Evolutionary conservation across 106 monocot species (phyloP).

Genomic region (Platanthera zijinensis): DNA sequence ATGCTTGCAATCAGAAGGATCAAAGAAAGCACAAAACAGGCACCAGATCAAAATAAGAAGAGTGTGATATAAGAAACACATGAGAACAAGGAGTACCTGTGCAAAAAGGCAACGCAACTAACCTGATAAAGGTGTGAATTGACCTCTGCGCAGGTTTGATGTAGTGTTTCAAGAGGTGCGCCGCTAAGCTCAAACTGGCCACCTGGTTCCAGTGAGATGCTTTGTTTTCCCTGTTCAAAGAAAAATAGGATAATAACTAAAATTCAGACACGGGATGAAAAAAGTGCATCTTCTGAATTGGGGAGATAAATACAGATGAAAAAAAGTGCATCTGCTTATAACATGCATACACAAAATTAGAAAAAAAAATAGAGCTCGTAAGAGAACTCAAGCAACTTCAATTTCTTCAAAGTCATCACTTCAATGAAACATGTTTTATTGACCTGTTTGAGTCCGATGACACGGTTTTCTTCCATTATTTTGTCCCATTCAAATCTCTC

Average conservation of each 20-base stretch:
- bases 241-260: neutral
- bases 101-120: neutral
- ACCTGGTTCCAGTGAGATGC: constrained; percentile 91
- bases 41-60: neutral
- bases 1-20: neutral
- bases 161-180: constrained; percentile 90
- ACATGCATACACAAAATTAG: too few species aligned
- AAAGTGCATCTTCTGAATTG: neutral
- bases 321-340: neutral
- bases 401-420: neutral
- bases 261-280: neutral
- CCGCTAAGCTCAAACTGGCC: constrained; percentile 99
- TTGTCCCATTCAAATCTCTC: constrained; percentile 98
- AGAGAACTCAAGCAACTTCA: neutral
- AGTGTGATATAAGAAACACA: neutral
- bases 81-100: neutral
- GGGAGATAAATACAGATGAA: neutral
- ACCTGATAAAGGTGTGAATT: constrained; percentile 99
- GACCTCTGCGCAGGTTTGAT: constrained; percentile 98
- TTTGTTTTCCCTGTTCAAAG: constrained; percentile 78
- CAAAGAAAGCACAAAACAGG: neutral
- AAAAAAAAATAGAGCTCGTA: too few species aligned
- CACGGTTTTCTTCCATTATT: constrained; percentile 76
- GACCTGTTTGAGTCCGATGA: constrained; percentile 95
- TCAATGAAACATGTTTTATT: constrained; percentile 6